A percentile compares a stretch with the other conserved stretches of the same genome.
phyloP scores from a whole-genome alignment of 257 asterid genomes.

The Handroanthus guayacan region DNA sequence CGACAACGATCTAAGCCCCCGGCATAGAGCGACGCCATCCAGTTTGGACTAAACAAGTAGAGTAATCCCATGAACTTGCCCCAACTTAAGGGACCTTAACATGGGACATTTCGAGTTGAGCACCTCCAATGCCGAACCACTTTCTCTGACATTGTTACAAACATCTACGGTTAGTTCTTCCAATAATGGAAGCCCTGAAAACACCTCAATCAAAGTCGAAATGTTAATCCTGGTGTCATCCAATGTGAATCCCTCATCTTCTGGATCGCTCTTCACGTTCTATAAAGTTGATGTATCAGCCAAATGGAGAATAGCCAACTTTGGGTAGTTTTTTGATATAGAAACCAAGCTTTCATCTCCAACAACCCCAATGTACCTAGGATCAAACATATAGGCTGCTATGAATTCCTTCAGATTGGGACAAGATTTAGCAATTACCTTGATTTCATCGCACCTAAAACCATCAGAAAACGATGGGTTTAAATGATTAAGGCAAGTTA shows the following conservation, averaged over 20 bases:
- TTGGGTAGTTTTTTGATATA: slow-evolving; percentile 68
- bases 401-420: slow-evolving; percentile 66
- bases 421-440: slow-evolving; percentile 61
- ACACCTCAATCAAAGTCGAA: slow-evolving; percentile 78
- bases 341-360: slow-evolving; percentile 74
- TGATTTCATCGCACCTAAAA: slow-evolving; percentile 73
- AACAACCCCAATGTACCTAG: slow-evolving; percentile 75
- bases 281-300: slow-evolving; percentile 72
- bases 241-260: slow-evolving; percentile 56
- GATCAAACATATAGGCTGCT: slow-evolving; percentile 81
- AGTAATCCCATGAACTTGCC: slow-evolving; percentile 83
- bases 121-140: slow-evolving; percentile 82
- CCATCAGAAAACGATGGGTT: slow-evolving; percentile 86
- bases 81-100: slow-evolving; percentile 72
- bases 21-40: slow-evolving; percentile 86
- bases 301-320: slow-evolving; percentile 66
- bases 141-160: slow-evolving; percentile 70
- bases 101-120: slow-evolving; percentile 71
- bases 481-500: slow-evolving; percentile 62
- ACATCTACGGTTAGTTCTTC: slow-evolving; percentile 80
- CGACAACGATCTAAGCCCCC: slow-evolving; percentile 68
- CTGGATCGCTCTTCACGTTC: slow-evolving; percentile 58
- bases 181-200: slow-evolving; percentile 70
- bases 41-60: slow-evolving; percentile 74
- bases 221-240: slow-evolving; percentile 68